Base-by-base conservation (phyloP, 2,329 filamentous ascomycete species). In the Chaetothyriales sp. region DNA sequence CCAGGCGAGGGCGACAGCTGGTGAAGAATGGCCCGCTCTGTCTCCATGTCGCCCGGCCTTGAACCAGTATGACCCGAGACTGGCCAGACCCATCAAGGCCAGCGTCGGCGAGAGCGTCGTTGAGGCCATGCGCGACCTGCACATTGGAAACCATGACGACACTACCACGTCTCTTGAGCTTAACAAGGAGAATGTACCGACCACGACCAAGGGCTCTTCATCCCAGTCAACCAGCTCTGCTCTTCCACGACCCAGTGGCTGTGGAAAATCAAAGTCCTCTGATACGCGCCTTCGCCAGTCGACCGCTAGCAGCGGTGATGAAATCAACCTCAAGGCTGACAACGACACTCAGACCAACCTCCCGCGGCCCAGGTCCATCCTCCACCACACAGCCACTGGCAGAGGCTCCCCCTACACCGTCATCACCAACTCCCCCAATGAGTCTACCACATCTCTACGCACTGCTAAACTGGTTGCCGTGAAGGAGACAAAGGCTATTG, bases 1-100 rank as follows among this genome's bases (percentile, higher is more conserved):
- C 47, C 33, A 40, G 10, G 33, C 15, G 33, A 15, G 4, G 4
- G 47, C 3, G 46, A 37, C 37, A 13, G 2, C 50, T 29, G 51
- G 59, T 29, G 60, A 65, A 59, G 58, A 64, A n/a, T 65, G 63
- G 63, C 63, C 62, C 20, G 51, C 59, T 2, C 56, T 65, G 3
- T 52, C 55, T 37, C 57, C 59, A 18, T 46, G 44, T 18, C 57
- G 49, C 29, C 22, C 48, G 7, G 48, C 40, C 13, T 18, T 40
- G 20, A 13, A 44, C 50, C 18, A 47, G 44, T 18, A 19, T 22
- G 9, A 20, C 44, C 6, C 25, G 9, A 28, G 25, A 22, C 33
- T 46, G 19, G 29, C 44, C 37, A 51, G 51, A 25, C 15, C 28
- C 4, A 18, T 54, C 18, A 59, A 58, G 33, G 48, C 56, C 20